Evolutionary conservation across 2,329 filamentous ascomycete genomes (phyloP), one percentile per base, ranked within the genome.

Genomic region (Thielaviopsis musarum): DNA sequence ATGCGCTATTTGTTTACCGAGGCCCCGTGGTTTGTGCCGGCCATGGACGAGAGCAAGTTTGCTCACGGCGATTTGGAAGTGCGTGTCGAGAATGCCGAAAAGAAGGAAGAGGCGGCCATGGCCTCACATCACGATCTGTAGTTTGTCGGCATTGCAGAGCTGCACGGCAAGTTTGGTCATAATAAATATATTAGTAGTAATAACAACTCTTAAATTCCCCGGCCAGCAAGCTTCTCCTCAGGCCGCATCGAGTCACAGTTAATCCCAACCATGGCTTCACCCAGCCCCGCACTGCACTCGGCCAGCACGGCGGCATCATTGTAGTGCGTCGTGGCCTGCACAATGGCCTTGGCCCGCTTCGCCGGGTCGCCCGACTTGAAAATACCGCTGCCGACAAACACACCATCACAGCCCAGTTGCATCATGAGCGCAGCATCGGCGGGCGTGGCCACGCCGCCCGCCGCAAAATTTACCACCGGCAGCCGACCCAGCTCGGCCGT

Each of bases 241-340:
- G 88, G 81, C 63, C 78, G 77, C 85, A 97, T 85, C 65, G 78
- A 81, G 63, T 81, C 81, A 64, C 88, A 87, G 73, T 91, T 96
- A 69, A 97, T 89, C 26, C 93, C 93, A 12, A 96, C 91, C 89
- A 97, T 98, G 45, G 93, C 90, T 79, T 95, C 91, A n/a, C 93
- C 93, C 28, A 97, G 75, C 60, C 91, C 89, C 68, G 85, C 83
- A 73, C 87, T 91, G 61, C 91, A 87, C 74, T 94, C 85, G 5
- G 91, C 91, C 59, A 98, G 74, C 24, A 95, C 81, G 76, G 87
- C 85, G 48, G 90, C 75, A 69, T 97, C 90, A 66, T 82, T 84
- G 76, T 79, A 97, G 74, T 97, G 89, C 7, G 91, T 95, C 1
- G 89, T 89, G 26, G 93, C 93, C 69, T 91, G 85, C 58, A 98